Evolutionary conservation across 148 eudicot species (phyloP).

Genomic region (Gaultheria prostrata): DNA sequence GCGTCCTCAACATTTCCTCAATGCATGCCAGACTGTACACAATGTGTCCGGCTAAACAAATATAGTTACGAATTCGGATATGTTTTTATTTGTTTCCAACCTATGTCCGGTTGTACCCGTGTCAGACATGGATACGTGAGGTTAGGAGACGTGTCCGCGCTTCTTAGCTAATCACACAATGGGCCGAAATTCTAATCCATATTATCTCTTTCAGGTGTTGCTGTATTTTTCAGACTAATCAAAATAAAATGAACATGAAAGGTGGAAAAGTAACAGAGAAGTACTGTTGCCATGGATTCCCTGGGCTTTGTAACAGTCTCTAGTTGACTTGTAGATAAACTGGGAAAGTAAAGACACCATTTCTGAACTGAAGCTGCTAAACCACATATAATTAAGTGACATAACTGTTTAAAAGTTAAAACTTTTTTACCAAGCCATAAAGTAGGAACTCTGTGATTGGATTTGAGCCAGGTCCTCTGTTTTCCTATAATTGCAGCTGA

Average conservation of each 20-base stretch:
- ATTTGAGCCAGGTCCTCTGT: constrained; percentile 10
- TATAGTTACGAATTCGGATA: background rate
- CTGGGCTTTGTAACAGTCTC: background rate
- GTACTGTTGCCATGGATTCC: background rate
- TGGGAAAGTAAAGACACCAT: background rate
- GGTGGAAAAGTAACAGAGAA: background rate
- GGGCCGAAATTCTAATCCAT: background rate
- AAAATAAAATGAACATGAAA: constrained; percentile 1
- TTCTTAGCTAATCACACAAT: background rate
- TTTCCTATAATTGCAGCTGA: background rate
- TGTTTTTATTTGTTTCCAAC: background rate
- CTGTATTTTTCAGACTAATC: background rate
- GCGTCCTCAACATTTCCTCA: background rate
- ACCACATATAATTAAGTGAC: background rate
- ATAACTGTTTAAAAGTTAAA: background rate
- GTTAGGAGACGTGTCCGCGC: background rate
- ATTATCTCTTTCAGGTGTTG: background rate
- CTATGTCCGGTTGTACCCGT: background rate
- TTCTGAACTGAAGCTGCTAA: background rate
- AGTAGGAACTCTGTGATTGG: background rate
- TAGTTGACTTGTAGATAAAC: background rate
- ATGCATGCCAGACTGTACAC: background rate
- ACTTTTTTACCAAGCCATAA: background rate
- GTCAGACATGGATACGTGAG: background rate
- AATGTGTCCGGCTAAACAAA: background rate